These are phyloP conservation scores for Geranomyces michiganensis DNA, from an alignment of 192 early-diverging fungal species.

Conservation along the genomic window DNA sequence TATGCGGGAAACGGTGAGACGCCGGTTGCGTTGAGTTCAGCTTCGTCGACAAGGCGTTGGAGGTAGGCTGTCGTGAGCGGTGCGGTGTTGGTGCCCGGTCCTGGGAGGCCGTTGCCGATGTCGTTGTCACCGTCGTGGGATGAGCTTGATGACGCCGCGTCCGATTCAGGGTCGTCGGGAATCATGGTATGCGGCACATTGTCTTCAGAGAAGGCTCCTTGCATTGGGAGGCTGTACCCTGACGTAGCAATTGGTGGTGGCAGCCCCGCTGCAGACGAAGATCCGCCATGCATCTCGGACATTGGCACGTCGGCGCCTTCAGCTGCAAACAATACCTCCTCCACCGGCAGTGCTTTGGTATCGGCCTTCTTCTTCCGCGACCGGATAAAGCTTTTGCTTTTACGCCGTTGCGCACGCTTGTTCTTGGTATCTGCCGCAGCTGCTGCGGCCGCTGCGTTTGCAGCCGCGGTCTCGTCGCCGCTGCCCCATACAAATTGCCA, in stretches of 20 bases:
- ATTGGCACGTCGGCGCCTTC: conserved; percentile 28
- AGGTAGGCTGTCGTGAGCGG: conserved; percentile 49
- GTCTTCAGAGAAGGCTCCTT: neutral
- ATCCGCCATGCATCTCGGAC: conserved; percentile 12
- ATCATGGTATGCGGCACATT: neutral
- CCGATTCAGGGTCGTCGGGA: conserved; percentile 11
- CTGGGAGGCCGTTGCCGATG: neutral
- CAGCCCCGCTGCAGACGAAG: neutral
- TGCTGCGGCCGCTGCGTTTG: neutral
- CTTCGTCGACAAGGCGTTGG: conserved; percentile 46
- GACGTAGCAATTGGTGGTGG: neutral
- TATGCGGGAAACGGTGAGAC: conserved; percentile 46
- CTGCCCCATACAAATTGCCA: conserved; percentile 34
- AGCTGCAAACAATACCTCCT: conserved; percentile 31
- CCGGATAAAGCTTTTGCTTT: conserved; percentile 4
- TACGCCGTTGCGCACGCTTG: neutral
- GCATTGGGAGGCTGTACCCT: neutral
- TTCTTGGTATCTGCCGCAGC: neutral
- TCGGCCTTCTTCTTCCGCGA: neutral
- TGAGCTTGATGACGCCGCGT: conserved; percentile 2
- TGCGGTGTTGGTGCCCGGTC: too few species aligned
- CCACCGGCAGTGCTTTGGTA: neutral
- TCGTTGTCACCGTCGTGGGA: conserved; percentile 1
- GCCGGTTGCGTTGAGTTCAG: conserved; percentile 52
- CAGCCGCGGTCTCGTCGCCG: neutral